A percentile compares a stretch with the other conserved stretches of the same genome.
phyloP scores from a whole-genome alignment of 768 basidiomycete genomes.

The Sporobolomyces phaffii region DNA sequence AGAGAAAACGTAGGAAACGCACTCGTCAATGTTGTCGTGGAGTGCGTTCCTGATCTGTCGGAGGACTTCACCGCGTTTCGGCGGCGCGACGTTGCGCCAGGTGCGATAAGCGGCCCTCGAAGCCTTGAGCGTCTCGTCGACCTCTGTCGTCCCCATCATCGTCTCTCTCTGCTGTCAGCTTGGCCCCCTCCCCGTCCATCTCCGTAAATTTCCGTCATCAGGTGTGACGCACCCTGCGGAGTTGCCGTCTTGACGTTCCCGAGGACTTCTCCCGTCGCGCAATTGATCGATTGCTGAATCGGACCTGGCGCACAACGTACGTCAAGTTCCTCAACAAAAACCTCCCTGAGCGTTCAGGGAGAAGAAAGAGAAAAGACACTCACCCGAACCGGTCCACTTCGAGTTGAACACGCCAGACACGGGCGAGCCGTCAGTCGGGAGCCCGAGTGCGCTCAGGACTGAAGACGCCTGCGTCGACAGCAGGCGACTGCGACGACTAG shows the following conservation, averaged over 20 bases:
- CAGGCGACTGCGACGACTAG: background rate
- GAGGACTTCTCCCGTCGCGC: constrained; percentile 77
- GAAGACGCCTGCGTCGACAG: background rate
- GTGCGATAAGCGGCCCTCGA: constrained; percentile 65
- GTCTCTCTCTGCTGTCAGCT: background rate
- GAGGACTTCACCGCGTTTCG: constrained; percentile 77
- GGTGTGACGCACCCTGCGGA: constrained; percentile 43
- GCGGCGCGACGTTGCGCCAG: constrained; percentile 75
- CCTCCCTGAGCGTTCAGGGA: background rate
- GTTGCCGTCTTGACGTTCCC: constrained; percentile 58
- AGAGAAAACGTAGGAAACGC: background rate
- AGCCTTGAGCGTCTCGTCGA: constrained; percentile 62
- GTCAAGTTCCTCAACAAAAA: background rate
- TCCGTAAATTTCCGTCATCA: background rate
- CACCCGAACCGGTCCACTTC: constrained; percentile 17
- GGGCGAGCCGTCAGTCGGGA: constrained; percentile 10
- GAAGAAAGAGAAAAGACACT: background rate
- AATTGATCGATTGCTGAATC: constrained; percentile 65
- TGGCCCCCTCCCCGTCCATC: too few relatives aligned
- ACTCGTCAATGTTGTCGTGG: constrained; percentile 26
- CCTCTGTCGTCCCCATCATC: constrained; percentile 52
- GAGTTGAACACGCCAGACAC: constrained; percentile 22
- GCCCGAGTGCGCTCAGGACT: constrained; percentile 1
- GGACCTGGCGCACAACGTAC: constrained; percentile 65
- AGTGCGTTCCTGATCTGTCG: constrained; percentile 67